Evolutionary conservation across 331 rosid species (phyloP), one percentile per base, ranked within the genome.

Genomic region (Spiraea crenata): DNA sequence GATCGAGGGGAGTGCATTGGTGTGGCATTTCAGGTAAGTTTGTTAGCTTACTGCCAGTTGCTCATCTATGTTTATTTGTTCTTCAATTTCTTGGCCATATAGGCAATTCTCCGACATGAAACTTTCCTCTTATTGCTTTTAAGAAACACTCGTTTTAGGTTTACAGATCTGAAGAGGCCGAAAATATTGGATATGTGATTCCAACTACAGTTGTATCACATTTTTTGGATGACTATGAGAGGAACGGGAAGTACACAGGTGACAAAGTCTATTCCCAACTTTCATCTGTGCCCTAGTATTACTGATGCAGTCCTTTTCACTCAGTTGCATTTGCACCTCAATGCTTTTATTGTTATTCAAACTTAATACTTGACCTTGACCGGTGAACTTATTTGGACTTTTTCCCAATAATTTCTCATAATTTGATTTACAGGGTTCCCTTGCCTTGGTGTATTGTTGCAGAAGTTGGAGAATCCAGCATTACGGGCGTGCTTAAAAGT

Each of bases 1-100:
- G 97, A 81, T 82, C 85, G 76, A 72, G 96, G 99, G 79, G 96
- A 95, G 79, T 95, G 99, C 93, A 95, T 95, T 74, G 99, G 99
- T 48, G 96, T 95, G 76, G 99, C 99, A 17, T 95, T 95, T 88
- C 99, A 95, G 99, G 99, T 95, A 86, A 73, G 77, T 76, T 81
- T 79, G 84, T 49, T 72, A 76, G 74, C 81, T 57, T 56, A 9
- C 79, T 77, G 39, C 68, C 70, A 60, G 65, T 25, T 71, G 20
- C 47, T 71, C 51, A 40, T 41, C 54, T 52, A 11, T 44, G 19
- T 13, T 10, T 42, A 10, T 19, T 44, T 31, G 56, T 44, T 70
- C 56, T 57, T 57, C 44, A 10, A 19, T 74, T 63, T 61, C 63
- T 66, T 9, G 57, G 77, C 51, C 72, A 45, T 72, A 65, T 48